Percentiles rank a stretch among this genome's conserved stretches.
Evolutionary conservation across 2,329 filamentous ascomycete species (phyloP).

Genomic region (Paracoccidioides brasiliensis): DNA sequence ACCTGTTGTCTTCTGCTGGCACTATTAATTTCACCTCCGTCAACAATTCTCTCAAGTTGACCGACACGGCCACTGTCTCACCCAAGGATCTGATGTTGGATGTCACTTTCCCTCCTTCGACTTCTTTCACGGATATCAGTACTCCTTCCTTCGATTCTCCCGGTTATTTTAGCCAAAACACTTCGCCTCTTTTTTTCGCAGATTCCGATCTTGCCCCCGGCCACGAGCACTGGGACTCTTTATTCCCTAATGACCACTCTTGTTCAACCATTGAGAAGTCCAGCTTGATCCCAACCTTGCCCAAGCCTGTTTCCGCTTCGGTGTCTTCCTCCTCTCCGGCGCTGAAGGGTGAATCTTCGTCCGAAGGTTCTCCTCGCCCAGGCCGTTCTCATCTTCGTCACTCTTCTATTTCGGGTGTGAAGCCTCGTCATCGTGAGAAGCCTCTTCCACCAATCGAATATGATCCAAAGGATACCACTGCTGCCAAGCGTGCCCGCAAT

Average conservation of each 20-base stretch:
- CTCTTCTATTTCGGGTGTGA: slow-evolving; percentile 57
- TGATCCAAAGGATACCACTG: slow-evolving; percentile 60
- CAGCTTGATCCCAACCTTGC: background rate
- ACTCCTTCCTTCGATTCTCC: slow-evolving; percentile 73
- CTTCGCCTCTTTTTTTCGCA: slow-evolving; percentile 61
- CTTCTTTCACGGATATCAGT: slow-evolving; percentile 69
- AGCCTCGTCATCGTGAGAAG: slow-evolving; percentile 64
- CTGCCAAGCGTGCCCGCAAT: slow-evolving; percentile 86
- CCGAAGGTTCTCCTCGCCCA: slow-evolving; percentile 26
- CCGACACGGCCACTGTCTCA: slow-evolving; percentile 52
- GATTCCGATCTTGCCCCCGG: slow-evolving; percentile 42
- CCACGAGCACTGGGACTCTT: slow-evolving; percentile 54
- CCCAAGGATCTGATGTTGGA: slow-evolving; percentile 67
- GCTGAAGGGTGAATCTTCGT: slow-evolving; percentile 30
- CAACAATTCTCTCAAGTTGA: slow-evolving; percentile 27
- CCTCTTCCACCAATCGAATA: slow-evolving; percentile 66
- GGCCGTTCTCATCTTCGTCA: slow-evolving; percentile 44
- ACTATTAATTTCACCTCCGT: slow-evolving; percentile 32
- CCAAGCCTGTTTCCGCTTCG: slow-evolving; percentile 1
- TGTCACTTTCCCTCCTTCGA: slow-evolving; percentile 62
- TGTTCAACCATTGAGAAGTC: background rate
- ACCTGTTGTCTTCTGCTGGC: slow-evolving; percentile 14
- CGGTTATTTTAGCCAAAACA: slow-evolving; percentile 54
- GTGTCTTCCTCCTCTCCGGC: slow-evolving; percentile 14
- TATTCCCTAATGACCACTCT: slow-evolving; percentile 29